Base-by-base conservation (phyloP, 192 early-diverging fungal genomes). In the Backusella westeae region DNA sequence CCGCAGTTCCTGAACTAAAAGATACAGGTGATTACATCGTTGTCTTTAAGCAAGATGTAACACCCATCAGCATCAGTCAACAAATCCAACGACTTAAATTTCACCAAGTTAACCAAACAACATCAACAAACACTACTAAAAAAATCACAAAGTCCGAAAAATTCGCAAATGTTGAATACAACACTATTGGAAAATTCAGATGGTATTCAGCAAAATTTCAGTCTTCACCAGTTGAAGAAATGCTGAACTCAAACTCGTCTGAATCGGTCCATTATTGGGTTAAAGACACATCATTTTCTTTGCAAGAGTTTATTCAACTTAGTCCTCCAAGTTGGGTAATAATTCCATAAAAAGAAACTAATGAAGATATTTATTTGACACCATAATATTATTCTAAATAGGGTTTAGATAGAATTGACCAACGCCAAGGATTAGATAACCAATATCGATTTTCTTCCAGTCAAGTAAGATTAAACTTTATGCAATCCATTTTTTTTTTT, bases 371-470 rank as follows among this genome's bases (percentile, higher is more conserved):
- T 69, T 39, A 39, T 35, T 4, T 69, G 35, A 69, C n/a, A 35
- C 23, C 15, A 41, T 15, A 34, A 59, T 77, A 46, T 36, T 66
- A 34, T 52, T 53, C 14, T 19, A 17, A 23, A 21, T 29, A 78
- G 77, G 78, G 80, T 66, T 49, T 81, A 32, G 80, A 81, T 29
- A 73, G 80, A 65, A 77, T 81, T 67, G 80, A 81, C 38, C 80
- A 81, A 72, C 76, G 80, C 10, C 34, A n/a, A 26, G 76, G 80
- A 15, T 75, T 73, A 7, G 73, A 81, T 68, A 70, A 70, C 34
- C 59, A 75, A 23, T 81, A 81, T 42, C 52, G 69, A 39, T 77
- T 81, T 67, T 49, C 72, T 14, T 53, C 72, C 12, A 59, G 46
- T 49, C 52, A 71, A 52, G 78, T 76, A 76, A 76, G 26, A 73